Evolutionary conservation across 1,139 yeast genomes (phyloP).

Genomic region (Magnusiomyces magnusii): DNA sequence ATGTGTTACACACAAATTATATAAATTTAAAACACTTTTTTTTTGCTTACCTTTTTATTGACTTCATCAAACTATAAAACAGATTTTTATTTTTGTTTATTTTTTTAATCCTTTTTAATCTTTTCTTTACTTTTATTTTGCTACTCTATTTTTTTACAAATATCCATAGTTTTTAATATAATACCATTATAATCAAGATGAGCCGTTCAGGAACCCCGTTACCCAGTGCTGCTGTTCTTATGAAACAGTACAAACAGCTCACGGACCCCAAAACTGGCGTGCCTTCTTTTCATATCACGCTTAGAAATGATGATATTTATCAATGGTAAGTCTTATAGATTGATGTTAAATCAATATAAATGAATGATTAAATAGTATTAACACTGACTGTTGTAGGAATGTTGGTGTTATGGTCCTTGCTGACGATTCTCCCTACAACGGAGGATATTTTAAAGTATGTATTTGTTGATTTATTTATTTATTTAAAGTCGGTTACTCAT

Average conservation of each 20-base stretch:
- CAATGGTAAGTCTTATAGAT: slow-evolving; percentile 44
- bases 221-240: slow-evolving; percentile 58
- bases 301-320: slow-evolving; percentile 76
- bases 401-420: slow-evolving; percentile 88
- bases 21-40: too few relatives aligned
- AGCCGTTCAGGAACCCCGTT: not conserved
- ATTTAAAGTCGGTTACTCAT: too few relatives aligned
- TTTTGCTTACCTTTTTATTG: too few relatives aligned
- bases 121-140: not conserved
- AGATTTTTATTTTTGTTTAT: too few relatives aligned
- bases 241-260: slow-evolving; percentile 90
- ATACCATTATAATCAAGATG: not conserved
- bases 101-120: not conserved
- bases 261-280: slow-evolving; percentile 90
- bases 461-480: not conserved
- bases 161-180: too few relatives aligned
- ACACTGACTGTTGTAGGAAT: slow-evolving; percentile 39
- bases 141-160: too few relatives aligned
- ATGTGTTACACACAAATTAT: too few relatives aligned
- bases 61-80: too few relatives aligned
- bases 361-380: too few relatives aligned
- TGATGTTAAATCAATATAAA: too few relatives aligned
- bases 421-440: slow-evolving; percentile 85
- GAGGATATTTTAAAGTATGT: slow-evolving; percentile 72
- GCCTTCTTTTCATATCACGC: slow-evolving; percentile 79